Evolutionary conservation across 768 basidiomycete species (phyloP).

Genomic region (Rhizopogon vulgaris): DNA sequence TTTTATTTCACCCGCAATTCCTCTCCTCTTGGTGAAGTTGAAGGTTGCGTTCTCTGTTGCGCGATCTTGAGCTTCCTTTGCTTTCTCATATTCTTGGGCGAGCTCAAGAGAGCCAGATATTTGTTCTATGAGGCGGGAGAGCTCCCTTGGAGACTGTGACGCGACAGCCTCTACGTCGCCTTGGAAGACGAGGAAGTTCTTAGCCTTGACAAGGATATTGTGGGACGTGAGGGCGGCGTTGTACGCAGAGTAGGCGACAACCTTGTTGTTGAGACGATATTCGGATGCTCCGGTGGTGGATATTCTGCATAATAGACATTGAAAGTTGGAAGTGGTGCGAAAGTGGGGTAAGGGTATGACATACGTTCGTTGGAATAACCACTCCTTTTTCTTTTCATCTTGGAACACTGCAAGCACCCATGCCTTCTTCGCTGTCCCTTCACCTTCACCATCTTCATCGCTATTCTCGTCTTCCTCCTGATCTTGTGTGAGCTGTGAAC

Average conservation of each 20-base stretch:
- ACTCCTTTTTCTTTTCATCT: slow-evolving; percentile 74
- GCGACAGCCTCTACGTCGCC: slow-evolving; percentile 98
- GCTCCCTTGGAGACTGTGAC: slow-evolving; percentile 85
- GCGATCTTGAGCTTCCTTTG: slow-evolving; percentile 79
- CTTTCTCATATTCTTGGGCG: slow-evolving; percentile 80
- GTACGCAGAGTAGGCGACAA: slow-evolving; percentile 84
- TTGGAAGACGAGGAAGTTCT: slow-evolving; percentile 99
- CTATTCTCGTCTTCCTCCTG: slow-evolving; percentile 49
- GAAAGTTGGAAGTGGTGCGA: neutral
- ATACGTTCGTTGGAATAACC: slow-evolving; percentile 88
- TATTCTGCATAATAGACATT: slow-evolving; percentile 47
- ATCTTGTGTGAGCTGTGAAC: slow-evolving; percentile 33
- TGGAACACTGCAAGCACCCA: slow-evolving; percentile 93
- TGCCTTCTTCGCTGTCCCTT: slow-evolving; percentile 85
- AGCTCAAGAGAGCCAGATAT: slow-evolving; percentile 93
- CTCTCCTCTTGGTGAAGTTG: slow-evolving; percentile 91
- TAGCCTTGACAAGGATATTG: slow-evolving; percentile 97
- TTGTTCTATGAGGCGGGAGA: slow-evolving; percentile 88
- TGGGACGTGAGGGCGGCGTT: slow-evolving; percentile 82
- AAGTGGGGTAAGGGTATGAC: slow-evolving; percentile 25
- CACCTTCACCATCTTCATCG: slow-evolving; percentile 47
- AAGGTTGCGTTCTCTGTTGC: slow-evolving; percentile 93
- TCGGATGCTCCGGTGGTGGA: slow-evolving; percentile 84
- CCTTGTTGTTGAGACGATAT: slow-evolving; percentile 77
- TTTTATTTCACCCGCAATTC: slow-evolving; percentile 91